Evolutionary conservation across 768 basidiomycete species (phyloP).

Genomic region (Suillus cothurnatus): DNA sequence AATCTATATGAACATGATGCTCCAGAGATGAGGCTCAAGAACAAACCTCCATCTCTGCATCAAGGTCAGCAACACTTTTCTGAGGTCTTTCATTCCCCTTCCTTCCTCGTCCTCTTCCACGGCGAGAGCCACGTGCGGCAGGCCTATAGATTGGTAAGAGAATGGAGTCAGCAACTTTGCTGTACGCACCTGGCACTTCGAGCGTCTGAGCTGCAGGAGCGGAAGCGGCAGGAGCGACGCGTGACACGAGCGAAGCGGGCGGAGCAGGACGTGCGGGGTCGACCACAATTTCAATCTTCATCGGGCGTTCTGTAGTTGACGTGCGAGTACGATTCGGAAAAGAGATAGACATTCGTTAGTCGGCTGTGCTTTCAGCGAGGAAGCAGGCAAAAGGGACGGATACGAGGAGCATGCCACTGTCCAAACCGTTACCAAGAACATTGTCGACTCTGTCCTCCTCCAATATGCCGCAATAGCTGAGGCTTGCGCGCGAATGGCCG

Average conservation of each 20-base stretch:
- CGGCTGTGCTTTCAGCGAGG: slow-evolving; percentile 36
- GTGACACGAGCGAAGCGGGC: slow-evolving; percentile 67
- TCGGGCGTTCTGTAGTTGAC: slow-evolving; percentile 79
- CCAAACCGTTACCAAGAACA: slow-evolving; percentile 27
- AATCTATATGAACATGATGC: slow-evolving; percentile 8
- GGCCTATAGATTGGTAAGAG: slow-evolving; percentile 26
- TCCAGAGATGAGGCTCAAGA: background rate
- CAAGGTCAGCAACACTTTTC: slow-evolving; percentile 88
- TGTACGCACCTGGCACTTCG: slow-evolving; percentile 39
- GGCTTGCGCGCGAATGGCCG: slow-evolving; percentile 29
- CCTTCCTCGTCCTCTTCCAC: slow-evolving; percentile 46
- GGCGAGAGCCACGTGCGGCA: slow-evolving; percentile 46
- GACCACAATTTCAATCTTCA: slow-evolving; percentile 98
- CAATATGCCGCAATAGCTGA: slow-evolving; percentile 23
- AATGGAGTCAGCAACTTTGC: slow-evolving; percentile 3
- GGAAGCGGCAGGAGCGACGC: slow-evolving; percentile 76
- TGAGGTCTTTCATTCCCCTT: slow-evolving; percentile 59
- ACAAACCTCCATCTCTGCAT: slow-evolving; percentile 97
- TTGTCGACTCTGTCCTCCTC: slow-evolving; percentile 26
- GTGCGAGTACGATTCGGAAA: slow-evolving; percentile 28
- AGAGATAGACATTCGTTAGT: slow-evolving; percentile 36
- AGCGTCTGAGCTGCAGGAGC: slow-evolving; percentile 36
- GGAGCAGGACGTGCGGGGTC: slow-evolving; percentile 76
- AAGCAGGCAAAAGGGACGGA: slow-evolving; percentile 46
- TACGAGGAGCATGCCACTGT: slow-evolving; percentile 36